Evolutionary conservation across 2,329 filamentous ascomycete genomes (phyloP).

Genomic region (Clathrospora elynae): DNA sequence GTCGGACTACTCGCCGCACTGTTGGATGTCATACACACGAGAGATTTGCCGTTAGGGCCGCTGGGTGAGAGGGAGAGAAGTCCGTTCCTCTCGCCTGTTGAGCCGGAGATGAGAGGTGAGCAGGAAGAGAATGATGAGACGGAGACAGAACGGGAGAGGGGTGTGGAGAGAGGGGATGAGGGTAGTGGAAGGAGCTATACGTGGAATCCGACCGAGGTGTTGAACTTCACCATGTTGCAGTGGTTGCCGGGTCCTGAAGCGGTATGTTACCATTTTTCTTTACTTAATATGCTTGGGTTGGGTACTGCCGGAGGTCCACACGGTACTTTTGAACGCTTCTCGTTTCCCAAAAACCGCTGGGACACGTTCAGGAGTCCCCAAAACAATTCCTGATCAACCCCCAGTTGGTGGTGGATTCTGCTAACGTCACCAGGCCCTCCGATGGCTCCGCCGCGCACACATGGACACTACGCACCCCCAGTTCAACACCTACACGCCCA

Average conservation of each 20-base stretch:
- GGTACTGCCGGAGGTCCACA: too few relatives aligned
- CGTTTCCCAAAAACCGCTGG: too few relatives aligned
- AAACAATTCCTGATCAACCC: background rate
- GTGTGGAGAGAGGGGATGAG: background rate
- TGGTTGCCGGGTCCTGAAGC: conserved; percentile 70
- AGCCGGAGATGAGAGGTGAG: conserved; percentile 34
- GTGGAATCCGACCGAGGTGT: conserved; percentile 54
- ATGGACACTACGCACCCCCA: conserved; percentile 25
- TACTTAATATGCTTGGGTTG: background rate
- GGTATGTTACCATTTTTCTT: conserved; percentile 9
- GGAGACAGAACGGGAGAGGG: background rate
- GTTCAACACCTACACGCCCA: conserved; percentile 28
- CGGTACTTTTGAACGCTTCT: too few relatives aligned
- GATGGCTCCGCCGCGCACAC: conserved; percentile 53
- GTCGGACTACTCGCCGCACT: conserved; percentile 43
- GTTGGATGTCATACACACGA: conserved; percentile 41
- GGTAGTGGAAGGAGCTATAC: conserved; percentile 5
- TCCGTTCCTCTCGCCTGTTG: conserved; percentile 40
- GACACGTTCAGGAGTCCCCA: too few relatives aligned
- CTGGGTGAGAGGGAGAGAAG: conserved; percentile 29
- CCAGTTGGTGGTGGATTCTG: conserved; percentile 29
- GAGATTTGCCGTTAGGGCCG: conserved; percentile 16
- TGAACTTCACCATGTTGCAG: conserved; percentile 59
- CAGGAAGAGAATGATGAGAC: conserved; percentile 11
- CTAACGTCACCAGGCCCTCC: conserved; percentile 18